Evolutionary conservation across 179 eudicot genomes (phyloP), one percentile per base, ranked within the genome.

Genomic region (Amaranthus tricolor): DNA sequence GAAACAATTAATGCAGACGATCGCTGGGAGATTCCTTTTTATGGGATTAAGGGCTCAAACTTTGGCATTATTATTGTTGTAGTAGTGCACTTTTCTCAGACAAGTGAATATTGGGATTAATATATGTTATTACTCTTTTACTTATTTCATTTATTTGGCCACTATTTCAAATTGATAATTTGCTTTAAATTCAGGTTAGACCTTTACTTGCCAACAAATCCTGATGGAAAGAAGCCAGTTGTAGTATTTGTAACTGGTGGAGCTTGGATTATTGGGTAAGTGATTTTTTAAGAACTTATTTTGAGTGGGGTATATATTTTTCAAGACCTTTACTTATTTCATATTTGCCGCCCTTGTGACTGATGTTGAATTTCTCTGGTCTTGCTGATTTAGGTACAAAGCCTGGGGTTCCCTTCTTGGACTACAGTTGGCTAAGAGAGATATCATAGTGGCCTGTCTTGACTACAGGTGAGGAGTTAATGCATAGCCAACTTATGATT

Each of bases 201-300:
- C 85, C 87, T 96, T 59, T 88, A 90, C 81, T 76, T 96, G 67
- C 99, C 99, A 24, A 80, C 75, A 81, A 80, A 88, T 81, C 62
- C 49, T 66, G 79, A 88, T 67, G 91, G 94, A 54, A 87, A 77
- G 58, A 94, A 89, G 84, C 99, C 99, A 75, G 98, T 96, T 64
- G 90, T 96, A 78, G 88, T 97, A 62, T 96, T 96, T 88, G 87
- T 96, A 31, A 96, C 99, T 57, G 98, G 99, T 63, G 99, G 98
- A 80, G 99, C 99, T 60, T 96, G 99, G 99, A 91, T 96, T 77
- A 91, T 94, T 71, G 98, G 99, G 99, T 96, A 81, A 80, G 96
- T 73, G 48, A 68, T 63, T 40, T 16, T 20, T 31, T 70, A 57
- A 59, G n/a, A 63, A 51, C 31, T 72, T 68, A 8, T 49, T 51